Percentiles rank a stretch among this genome's conserved stretches.
Conservation (phyloP, 345 rosid genomes). For the Barbarea vulgaris region DNA sequence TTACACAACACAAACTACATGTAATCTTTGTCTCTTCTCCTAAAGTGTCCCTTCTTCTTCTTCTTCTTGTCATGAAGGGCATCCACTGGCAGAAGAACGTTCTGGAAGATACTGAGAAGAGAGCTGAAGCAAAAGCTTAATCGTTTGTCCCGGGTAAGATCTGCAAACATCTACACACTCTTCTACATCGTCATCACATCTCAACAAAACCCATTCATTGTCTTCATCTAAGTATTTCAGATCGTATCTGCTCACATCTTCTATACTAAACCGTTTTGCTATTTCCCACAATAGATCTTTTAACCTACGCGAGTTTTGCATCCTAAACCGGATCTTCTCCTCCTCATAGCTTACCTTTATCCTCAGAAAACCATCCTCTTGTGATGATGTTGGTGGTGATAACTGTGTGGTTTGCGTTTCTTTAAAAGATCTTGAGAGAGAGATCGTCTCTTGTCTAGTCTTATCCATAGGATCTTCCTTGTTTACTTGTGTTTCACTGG, state of each 20-base stretch:
- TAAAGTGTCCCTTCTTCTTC: not conserved
- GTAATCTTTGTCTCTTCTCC: not conserved
- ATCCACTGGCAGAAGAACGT: conserved; percentile 46
- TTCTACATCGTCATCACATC: conserved; percentile 85
- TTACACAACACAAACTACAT: conserved; percentile 49
- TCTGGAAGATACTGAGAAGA: conserved; percentile 55
- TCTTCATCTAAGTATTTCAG: conserved; percentile 94
- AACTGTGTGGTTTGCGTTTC: conserved; percentile 30
- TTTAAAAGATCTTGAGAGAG: conserved; percentile 50
- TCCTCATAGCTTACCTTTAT: conserved; percentile 65
- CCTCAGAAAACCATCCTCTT: conserved; percentile 55
- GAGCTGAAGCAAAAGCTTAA: conserved; percentile 64
- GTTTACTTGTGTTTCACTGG: conserved; percentile 57
- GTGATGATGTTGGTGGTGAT: conserved; percentile 43
- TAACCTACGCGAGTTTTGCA: conserved; percentile 56
- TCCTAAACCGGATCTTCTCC: conserved; percentile 69
- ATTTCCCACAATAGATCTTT: conserved; percentile 65
- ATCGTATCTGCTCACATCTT: conserved; percentile 55
- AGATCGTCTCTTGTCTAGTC: conserved; percentile 35
- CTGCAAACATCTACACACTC: conserved; percentile 77
- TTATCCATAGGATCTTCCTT: conserved; percentile 37
- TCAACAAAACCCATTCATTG: conserved; percentile 82
- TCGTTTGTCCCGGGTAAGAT: conserved; percentile 54
- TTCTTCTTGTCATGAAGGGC: conserved; percentile 42
- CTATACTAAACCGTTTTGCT: conserved; percentile 64